Conservation (phyloP, 2,329 filamentous ascomycete species). For the Colletotrichum liriopes region DNA sequence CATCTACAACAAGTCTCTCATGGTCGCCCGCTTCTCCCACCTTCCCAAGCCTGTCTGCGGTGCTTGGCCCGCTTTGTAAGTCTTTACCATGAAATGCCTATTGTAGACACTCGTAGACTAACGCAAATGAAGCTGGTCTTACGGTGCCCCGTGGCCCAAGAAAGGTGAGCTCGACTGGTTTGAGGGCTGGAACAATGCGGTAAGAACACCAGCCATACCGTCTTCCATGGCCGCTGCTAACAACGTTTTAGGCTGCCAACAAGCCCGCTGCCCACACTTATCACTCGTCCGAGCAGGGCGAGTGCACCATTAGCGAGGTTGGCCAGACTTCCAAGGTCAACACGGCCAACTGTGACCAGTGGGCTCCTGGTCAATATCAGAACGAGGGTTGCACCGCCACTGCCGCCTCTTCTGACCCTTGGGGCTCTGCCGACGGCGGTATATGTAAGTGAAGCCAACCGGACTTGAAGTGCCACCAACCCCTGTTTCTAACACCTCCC, state of each 20-base stretch:
- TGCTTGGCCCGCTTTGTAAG: conserved; percentile 79
- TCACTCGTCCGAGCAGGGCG: conserved; percentile 51
- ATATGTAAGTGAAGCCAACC: conserved; percentile 53
- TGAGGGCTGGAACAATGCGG: conserved; percentile 74
- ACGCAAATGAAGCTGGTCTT: conserved; percentile 60
- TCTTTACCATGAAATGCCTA: not conserved
- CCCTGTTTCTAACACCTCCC: conserved; percentile 50
- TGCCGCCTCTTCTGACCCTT: conserved; percentile 56
- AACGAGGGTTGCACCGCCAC: conserved; percentile 59
- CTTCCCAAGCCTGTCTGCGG: conserved; percentile 78
- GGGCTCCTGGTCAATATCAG: conserved; percentile 50
- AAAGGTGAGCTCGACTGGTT: conserved; percentile 79
- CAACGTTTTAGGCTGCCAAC: conserved; percentile 55
- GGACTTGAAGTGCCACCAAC: not conserved
- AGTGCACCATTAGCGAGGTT: conserved; percentile 52
- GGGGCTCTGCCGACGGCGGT: conserved; percentile 56
- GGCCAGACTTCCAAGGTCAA: conserved; percentile 52
- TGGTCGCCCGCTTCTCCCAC: conserved; percentile 79
- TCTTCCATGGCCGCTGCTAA: conserved; percentile 61
- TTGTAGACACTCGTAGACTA: not conserved
- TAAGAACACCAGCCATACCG: not conserved
- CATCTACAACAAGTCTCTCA: conserved; percentile 75
- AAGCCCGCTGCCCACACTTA: conserved; percentile 73
- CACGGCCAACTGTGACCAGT: conserved; percentile 59
- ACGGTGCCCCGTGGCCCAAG: conserved; percentile 70